A percentile compares a stretch with the other conserved stretches of the same genome.
phyloP scores from a whole-genome alignment of 257 asterid genomes.

The Nicotiana attenuata region DNA sequence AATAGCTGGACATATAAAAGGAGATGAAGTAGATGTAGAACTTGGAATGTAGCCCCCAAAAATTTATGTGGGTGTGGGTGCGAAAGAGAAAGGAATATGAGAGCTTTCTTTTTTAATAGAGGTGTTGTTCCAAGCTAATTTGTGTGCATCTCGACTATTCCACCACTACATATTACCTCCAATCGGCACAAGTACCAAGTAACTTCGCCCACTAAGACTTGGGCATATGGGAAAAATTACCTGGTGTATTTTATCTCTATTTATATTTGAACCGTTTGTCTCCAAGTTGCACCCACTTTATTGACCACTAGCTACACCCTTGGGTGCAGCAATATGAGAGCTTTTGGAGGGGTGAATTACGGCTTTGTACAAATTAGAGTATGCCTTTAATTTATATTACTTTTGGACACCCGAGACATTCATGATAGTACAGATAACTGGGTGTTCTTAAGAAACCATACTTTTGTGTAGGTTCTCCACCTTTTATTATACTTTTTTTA shows the following conservation, averaged over 20 bases:
- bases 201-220: neutral
- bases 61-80: neutral
- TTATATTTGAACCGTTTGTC: neutral
- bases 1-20: neutral
- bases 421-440: neutral
- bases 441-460: neutral
- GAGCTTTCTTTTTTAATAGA: neutral
- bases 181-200: neutral
- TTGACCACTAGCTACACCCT: neutral
- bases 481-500: neutral
- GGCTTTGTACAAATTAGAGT: no score
- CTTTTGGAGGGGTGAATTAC: neutral
- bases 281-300: neutral
- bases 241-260: neutral
- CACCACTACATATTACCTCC: neutral
- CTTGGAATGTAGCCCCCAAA: neutral
- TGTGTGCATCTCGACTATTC: neutral
- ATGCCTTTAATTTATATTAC: neutral
- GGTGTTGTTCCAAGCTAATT: neutral
- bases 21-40: neutral
- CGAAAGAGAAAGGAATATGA: neutral
- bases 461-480: neutral
- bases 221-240: neutral
- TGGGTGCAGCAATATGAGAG: neutral
- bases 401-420: neutral